Base-by-base conservation (phyloP, 1,284 basidiomycete genomes). In the Butyriboletus appendiculatus region DNA sequence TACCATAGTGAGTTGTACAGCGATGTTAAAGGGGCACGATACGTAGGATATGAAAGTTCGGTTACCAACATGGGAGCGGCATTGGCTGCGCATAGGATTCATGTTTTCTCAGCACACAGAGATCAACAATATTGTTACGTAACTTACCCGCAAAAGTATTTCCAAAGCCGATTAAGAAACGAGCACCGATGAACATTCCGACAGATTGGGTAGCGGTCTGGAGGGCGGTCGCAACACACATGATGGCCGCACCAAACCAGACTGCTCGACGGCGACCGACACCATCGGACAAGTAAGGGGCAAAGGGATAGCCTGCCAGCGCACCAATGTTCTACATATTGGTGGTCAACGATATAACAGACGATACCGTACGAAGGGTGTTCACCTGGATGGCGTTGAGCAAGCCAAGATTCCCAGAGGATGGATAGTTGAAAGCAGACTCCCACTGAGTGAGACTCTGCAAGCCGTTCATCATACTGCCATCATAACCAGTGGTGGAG, bases 121-220 rank as follows among this genome's bases (percentile, higher is more conserved):
- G 6, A 26, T 26, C 8, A 26, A 26, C 1, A 7, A 5, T 6
- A 50, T 34, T 16, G 39, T 49, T 49, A 32, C 32, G 34, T 32
- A 38, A 69, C 74, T 65, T 56, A 73, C 81, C 75, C 54, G 87
- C 88, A 67, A 91, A 89, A 0, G 86, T 86, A 40, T 89, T 76
- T 51, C 92, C 91, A 66, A 91, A 90, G 48, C 90, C 90, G 62
- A 93, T 87, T 55, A 92, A 73, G 76, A 89, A 90, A 53, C 88
- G 81, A 63, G 88, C 84, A 56, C 85, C 86, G 60, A 92, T 89
- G 73, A 93, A 94, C 87, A 91, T 90, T 60, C 83, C 81, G 16
- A 91, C 80, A 42, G 83, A 88, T 55, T 85, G 79, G 40, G 88
- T 77, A n/a, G 86, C 85, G 0, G 85, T 83, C 59, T 91, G 89